Conservation (phyloP, 371 early-diverging fungal genomes). For the Nosema muscidifuracis region DNA sequence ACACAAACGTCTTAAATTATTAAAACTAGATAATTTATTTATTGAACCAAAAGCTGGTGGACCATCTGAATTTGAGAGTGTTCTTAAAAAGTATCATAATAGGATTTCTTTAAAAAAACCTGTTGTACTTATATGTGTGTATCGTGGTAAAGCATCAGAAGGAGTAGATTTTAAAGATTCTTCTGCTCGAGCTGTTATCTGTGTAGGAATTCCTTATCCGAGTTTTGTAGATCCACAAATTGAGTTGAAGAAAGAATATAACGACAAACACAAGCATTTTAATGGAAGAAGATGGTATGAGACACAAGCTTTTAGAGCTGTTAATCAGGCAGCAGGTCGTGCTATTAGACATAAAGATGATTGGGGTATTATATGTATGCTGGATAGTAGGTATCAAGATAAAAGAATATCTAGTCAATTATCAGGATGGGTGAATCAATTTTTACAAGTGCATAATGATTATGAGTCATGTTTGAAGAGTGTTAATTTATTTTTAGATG, state of each 20-base stretch:
- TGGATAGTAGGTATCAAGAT: conserved; percentile 68
- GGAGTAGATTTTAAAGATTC: conserved; percentile 84
- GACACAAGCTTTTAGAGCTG: conserved; percentile 76
- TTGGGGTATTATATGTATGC: conserved; percentile 68
- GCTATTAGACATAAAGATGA: conserved; percentile 79
- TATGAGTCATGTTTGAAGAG: conserved; percentile 22
- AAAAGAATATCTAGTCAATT: conserved; percentile 64
- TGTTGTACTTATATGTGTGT: conserved; percentile 68
- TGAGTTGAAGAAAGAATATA: conserved; percentile 67
- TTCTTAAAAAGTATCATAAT: conserved; percentile 62
- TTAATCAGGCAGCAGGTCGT: conserved; percentile 85
- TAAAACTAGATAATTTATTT: conserved; percentile 3
- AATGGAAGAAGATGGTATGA: conserved; percentile 71
- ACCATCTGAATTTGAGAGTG: conserved; percentile 63
- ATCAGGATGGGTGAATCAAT: conserved; percentile 68
- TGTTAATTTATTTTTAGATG: conserved; percentile 29
- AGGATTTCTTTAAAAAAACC: conserved; percentile 55
- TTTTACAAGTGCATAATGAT: conserved; percentile 28
- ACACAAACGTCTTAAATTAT: conserved; percentile 55
- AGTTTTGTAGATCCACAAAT: conserved; percentile 66
- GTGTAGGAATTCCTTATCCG: conserved; percentile 82
- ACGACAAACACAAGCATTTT: conserved; percentile 56
- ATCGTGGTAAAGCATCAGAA: conserved; percentile 81
- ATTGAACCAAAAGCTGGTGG: conserved; percentile 44
- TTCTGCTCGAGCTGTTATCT: conserved; percentile 75